These are phyloP conservation scores for Cercophora samala DNA, from an alignment of 495 filamentous ascomycete genomes.

Conservation along the genomic window DNA sequence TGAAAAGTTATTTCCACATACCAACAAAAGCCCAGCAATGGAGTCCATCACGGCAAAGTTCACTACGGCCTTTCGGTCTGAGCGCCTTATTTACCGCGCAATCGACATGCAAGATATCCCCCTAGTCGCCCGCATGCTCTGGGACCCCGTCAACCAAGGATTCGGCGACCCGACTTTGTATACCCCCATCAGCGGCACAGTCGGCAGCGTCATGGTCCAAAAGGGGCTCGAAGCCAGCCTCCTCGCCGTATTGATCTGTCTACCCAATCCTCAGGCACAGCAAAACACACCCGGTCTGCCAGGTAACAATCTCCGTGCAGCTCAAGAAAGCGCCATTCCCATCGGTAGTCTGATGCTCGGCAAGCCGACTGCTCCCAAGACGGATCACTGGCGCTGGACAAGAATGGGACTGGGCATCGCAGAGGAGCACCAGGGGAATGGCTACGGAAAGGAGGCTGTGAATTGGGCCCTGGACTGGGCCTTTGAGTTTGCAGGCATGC, in stretches of 20 bases:
- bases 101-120: constrained; percentile 26
- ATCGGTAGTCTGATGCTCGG: constrained; percentile 31
- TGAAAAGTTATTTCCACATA: background rate
- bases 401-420: constrained; percentile 36
- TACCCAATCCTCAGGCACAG: constrained; percentile 12
- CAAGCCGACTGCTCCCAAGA: constrained; percentile 8
- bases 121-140: constrained; percentile 12
- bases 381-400: constrained; percentile 34
- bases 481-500: constrained; percentile 41
- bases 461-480: constrained; percentile 47
- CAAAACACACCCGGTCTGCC: background rate
- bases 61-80: constrained; percentile 25
- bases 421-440: constrained; percentile 36
- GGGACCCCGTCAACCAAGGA: constrained; percentile 17
- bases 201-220: constrained; percentile 20
- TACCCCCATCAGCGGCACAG: background rate
- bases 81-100: constrained; percentile 35
- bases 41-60: constrained; percentile 9
- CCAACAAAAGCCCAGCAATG: constrained; percentile 13
- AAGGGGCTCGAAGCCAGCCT: constrained; percentile 17
- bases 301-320: constrained; percentile 1
- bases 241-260: constrained; percentile 36
- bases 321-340: constrained; percentile 10
- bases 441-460: constrained; percentile 49
- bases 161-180: constrained; percentile 22